Evolutionary conservation across 2,329 filamentous ascomycete genomes (phyloP), one percentile per base, ranked within the genome.

Genomic region (Nothophaeocryptopus gaeumannii): DNA sequence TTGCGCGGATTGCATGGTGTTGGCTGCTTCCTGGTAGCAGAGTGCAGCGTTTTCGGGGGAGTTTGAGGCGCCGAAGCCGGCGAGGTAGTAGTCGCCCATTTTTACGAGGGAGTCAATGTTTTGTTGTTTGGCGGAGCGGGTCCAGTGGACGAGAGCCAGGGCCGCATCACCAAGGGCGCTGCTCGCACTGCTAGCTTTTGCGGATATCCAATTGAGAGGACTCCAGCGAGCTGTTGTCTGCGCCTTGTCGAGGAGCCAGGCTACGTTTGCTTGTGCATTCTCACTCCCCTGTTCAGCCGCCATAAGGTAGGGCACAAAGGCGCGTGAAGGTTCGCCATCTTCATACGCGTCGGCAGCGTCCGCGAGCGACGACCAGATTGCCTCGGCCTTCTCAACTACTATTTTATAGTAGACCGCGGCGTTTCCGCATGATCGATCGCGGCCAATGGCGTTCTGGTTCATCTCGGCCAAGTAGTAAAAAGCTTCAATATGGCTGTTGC

Each of bases 1-100:
- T 71, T 99, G 95, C 2, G 92, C 93, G 61, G 89, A 95, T 65
- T 90, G 86, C 60, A 92, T 84, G 52, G 88, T 90, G 65, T 99
- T 93, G 0, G 91, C 91, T 1, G 93, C 93, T 3, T 89, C 88
- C 45, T 88, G 86, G 63, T 99, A 99, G 73, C 93, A 99, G 38
- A 87, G 84, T 0, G 91, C 90, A 5, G 95, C 95, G 69, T 96
- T 96, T 61, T 91, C 85, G 13, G 87, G 74, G 58, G 95, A 87
- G 0, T 75, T 63, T 7, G 20, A 26, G 4, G 61, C 59, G 32
- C 92, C 92, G 16, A 91, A 80, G 5, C 93, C 93, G 48, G 82
- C 73, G 30, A 95, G 83, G 69, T 99, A 97, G 70, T 97, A 97
- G 71, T 99, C 95, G 34, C 93, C 93, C 87, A 97, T 96, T 73